Base-by-base conservation (phyloP, 2,329 filamentous ascomycete genomes). In the Fusarium sp. region DNA sequence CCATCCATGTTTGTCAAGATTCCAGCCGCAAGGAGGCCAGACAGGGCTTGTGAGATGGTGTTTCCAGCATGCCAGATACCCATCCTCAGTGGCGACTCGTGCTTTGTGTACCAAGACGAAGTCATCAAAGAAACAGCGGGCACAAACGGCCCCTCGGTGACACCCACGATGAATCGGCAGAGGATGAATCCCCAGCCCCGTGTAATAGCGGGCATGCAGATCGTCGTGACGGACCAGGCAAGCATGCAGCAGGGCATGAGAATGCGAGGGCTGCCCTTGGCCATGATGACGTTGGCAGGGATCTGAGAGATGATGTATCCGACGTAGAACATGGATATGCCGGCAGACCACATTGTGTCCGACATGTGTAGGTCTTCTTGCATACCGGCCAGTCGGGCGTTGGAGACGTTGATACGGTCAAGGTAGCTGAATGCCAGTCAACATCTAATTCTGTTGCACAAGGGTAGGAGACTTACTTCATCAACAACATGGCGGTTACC, bases 361-460 rank as follows among this genome's bases (percentile, higher is more conserved):
- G 69, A 67, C 74, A 84, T 81, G 31, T 73, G 55, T 0, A 86
- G 75, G 67, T 83, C 82, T 7, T 78, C 66, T 53, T 83, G 79
- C 67, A 84, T 79, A 4, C 81, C 81, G 7, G 81, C 81, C 12
- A 84, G 79, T 38, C 81, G 79, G 11, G 82, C 82, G 69, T 84
- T 84, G 49, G 85, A 86, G 31, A 88, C 85, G 70, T 88, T 88
- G 35, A 86, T 87, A 59, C 85, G 81, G 67, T 87, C 86, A 20
- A 88, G 81, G 73, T 87, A 88, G 73, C 85, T 87, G 27, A 33
- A 11, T 3, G 81, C 10, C 8, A 17, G 35, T 63, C 6, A 70
- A 64, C 12, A 3, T 12, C 0, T 3, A 0, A 12, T 9, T 35
- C 35, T 16, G 4, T 9, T 42, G 5, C 14, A 8, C 17, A 12